Evolutionary conservation across 2,329 filamentous ascomycete genomes (phyloP), one percentile per base, ranked within the genome.

Genomic region (Aspergillus pseudoterreus): DNA sequence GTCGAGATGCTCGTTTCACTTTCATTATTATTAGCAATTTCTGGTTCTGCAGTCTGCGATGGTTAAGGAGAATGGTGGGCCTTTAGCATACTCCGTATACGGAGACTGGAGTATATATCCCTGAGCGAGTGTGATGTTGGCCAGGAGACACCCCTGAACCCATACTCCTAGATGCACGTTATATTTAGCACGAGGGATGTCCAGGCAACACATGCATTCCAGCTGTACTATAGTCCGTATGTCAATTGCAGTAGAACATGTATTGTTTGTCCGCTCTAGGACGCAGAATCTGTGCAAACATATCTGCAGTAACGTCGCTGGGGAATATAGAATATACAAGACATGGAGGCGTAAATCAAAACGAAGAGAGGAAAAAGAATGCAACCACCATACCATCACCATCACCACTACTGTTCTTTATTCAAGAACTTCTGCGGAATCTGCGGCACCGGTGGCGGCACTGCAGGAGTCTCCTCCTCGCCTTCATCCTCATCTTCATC

Each of bases 401-500:
- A 24, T 47, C 35, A 42, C 22, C 6, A 35, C 51, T 61, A 66
- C 56, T 58, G 59, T 41, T 43, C 49, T 19, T 59, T 59, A 19
- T 60, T 65, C 39, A 59, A 45, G 51, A 68, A 68, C 6, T 50
- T 58, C 27, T 62, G 51, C 19, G 71, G 69, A 17, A 73, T 65
- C 30, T 60, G 54, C 12, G 71, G 71, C 45, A 73, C 59, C 2
- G 65, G 51, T 4, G 67, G 66, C 2, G 65, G 61, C 35, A 57
- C 55, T 24, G 50, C 54, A 15, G 57, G 53, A 45, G 59, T 59
- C 10, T 50, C 52, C 24, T 60, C 54, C 38, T 70, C 62, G n/a
- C 72, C 68, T 11, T 71, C 74, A 2, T 84, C 82, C 2, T 82
- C 80, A 12, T 83, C 82, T 42, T 84, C 83, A 39, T 75, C 79